These are phyloP conservation scores for Entelexis sorbosivorans DNA, from an alignment of 1,139 yeast genomes.

Conservation along the genomic window DNA sequence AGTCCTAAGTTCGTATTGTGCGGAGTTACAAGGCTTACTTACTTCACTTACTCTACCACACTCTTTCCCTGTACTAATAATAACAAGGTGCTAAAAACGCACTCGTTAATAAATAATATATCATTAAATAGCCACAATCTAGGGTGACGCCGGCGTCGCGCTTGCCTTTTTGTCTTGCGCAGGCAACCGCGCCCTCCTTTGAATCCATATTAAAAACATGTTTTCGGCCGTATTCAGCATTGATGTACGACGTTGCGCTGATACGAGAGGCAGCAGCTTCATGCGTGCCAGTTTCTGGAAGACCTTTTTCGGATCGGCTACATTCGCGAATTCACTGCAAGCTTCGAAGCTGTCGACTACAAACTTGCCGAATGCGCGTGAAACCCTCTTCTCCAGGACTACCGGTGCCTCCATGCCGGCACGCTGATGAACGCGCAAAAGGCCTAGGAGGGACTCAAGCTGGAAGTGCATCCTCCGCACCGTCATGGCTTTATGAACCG, in stretches of 20 bases:
- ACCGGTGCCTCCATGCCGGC: background rate
- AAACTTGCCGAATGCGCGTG: conserved; percentile 4
- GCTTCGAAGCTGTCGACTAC: conserved; percentile 8
- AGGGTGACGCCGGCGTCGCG: too few relatives aligned
- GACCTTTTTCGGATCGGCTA: background rate
- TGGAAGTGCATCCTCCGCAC: background rate
- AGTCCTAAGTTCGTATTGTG: background rate
- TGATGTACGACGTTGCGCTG: background rate
- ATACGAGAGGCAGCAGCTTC: background rate
- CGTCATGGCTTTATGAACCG: background rate
- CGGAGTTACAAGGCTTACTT: too few relatives aligned
- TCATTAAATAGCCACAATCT: too few relatives aligned
- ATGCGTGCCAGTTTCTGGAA: background rate
- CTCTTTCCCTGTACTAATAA: too few relatives aligned
- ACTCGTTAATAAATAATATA: too few relatives aligned
- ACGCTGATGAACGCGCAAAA: conserved; percentile 3
- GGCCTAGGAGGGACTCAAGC: background rate
- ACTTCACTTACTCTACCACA: too few relatives aligned
- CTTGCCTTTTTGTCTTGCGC: background rate
- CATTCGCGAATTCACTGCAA: background rate
- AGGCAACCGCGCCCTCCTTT: background rate
- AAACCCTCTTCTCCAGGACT: background rate
- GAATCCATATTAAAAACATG: background rate
- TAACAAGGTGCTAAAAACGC: too few relatives aligned
- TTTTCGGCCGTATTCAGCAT: background rate